Evolutionary conservation across 1,139 yeast genomes (phyloP).

Genomic region (Pichia sp.): DNA sequence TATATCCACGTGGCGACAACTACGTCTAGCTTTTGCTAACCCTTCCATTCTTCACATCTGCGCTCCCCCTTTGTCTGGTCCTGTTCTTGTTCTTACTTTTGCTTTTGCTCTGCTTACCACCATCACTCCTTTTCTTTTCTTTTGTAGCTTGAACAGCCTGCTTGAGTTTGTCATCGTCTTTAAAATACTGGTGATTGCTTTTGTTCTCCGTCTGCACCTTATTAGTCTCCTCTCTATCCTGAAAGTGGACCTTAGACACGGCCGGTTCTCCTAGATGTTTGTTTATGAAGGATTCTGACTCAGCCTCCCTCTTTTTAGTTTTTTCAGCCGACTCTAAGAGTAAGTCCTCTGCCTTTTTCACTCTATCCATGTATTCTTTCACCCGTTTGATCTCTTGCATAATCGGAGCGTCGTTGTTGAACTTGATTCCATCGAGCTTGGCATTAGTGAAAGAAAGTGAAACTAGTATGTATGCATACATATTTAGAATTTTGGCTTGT

Average conservation of each 20-base stretch:
- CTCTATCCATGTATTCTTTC: slow-evolving; percentile 61
- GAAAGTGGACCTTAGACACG: slow-evolving; percentile 52
- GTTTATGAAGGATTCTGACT: slow-evolving; percentile 39
- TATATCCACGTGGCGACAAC: not conserved
- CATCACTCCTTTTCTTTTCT: not conserved
- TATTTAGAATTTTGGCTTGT: slow-evolving; percentile 25
- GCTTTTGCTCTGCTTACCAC: not conserved
- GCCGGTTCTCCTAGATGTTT: slow-evolving; percentile 52
- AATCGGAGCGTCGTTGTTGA: slow-evolving; percentile 53
- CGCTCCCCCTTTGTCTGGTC: not conserved
- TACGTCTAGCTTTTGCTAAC: not conserved
- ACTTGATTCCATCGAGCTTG: slow-evolving; percentile 54
- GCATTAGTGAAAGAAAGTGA: slow-evolving; percentile 53
- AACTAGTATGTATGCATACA: slow-evolving; percentile 42
- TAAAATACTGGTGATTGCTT: not conserved
- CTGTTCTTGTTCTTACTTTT: not conserved
- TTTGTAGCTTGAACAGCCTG: not conserved
- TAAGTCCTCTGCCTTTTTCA: slow-evolving; percentile 41
- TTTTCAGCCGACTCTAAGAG: slow-evolving; percentile 23
- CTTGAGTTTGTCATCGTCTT: not conserved
- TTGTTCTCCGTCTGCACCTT: not conserved
- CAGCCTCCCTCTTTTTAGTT: slow-evolving; percentile 22
- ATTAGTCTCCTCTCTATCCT: slow-evolving; percentile 35
- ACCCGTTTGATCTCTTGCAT: slow-evolving; percentile 69
- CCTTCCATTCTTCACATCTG: not conserved